A percentile compares a stretch with the other conserved stretches of the same genome.
Evolutionary conservation across 148 eudicot species (phyloP).

Genomic region (Cornus florida): DNA sequence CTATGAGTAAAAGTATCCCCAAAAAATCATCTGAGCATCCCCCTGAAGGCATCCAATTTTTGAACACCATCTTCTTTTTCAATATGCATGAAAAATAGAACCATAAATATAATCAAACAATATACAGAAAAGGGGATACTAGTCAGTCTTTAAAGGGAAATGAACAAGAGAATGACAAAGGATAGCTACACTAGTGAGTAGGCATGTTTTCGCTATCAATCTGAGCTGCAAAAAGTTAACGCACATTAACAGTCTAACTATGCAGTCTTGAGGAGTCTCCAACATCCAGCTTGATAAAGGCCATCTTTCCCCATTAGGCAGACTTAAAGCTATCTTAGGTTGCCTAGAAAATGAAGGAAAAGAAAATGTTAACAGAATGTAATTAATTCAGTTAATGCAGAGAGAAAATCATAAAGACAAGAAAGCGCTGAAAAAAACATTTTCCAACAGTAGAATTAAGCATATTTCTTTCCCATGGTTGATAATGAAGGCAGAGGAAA

Average conservation of each 20-base stretch:
- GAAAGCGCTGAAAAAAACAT: neutral
- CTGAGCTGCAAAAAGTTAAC: neutral
- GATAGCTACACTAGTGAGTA: neutral
- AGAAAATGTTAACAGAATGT: neutral
- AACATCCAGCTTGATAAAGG: neutral
- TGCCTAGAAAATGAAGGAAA: conserved; percentile 9
- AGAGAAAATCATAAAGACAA: neutral
- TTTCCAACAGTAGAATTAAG: neutral
- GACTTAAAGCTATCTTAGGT: neutral
- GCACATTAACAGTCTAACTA: neutral
- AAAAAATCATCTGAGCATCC: neutral
- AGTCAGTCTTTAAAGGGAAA: neutral
- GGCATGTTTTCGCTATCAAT: neutral
- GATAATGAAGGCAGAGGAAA: neutral
- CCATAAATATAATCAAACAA: conserved; percentile 4
- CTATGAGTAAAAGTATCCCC: neutral
- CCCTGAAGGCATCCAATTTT: too few species aligned
- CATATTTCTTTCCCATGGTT: neutral
- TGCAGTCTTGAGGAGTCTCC: neutral
- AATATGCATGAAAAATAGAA: neutral
- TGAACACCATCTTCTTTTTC: neutral
- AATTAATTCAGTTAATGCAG: neutral
- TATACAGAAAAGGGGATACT: conserved; percentile 3
- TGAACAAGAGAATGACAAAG: neutral
- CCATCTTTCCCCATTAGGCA: neutral